Evolutionary conservation across 306 rosid genomes (phyloP).

Genomic region (Quillaja saponaria): DNA sequence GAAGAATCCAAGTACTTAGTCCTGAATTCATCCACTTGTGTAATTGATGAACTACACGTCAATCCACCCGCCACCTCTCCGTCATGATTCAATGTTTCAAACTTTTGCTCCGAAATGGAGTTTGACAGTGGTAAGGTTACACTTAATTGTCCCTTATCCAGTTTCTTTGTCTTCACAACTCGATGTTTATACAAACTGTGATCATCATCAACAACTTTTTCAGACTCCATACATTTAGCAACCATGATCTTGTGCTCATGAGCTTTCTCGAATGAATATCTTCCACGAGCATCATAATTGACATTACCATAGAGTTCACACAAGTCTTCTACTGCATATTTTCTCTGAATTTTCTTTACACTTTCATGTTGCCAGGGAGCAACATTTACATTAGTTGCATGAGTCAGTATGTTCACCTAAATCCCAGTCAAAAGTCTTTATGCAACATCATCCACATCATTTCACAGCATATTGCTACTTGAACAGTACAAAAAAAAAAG

Average conservation of each 20-base stretch:
- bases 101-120: too few species aligned
- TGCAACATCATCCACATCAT: slow-evolving; percentile 23
- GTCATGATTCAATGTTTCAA: slow-evolving; percentile 18
- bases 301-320: slow-evolving; percentile 39
- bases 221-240: too few species aligned
- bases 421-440: slow-evolving; percentile 14
- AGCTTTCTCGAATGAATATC: too few species aligned
- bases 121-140: too few species aligned
- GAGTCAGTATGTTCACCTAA: slow-evolving; percentile 44
- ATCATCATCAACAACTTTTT: too few species aligned
- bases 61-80: slow-evolving; percentile 16
- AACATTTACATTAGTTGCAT: slow-evolving; percentile 47
- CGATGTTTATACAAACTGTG: too few species aligned
- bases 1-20: too few species aligned
- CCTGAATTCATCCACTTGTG: slow-evolving; percentile 30
- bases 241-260: too few species aligned
- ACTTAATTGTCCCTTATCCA: too few species aligned
- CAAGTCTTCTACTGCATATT: slow-evolving; percentile 45
- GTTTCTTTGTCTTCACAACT: too few species aligned
- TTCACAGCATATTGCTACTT: slow-evolving; percentile 1
- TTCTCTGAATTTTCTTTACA: slow-evolving; percentile 35
- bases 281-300: slow-evolving; percentile 19
- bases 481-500: background rate
- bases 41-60: slow-evolving; percentile 21
- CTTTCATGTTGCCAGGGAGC: slow-evolving; percentile 44